phyloP scores from a whole-genome alignment of 2,329 filamentous ascomycete genomes.

The Dichotomopilus funicola region DNA sequence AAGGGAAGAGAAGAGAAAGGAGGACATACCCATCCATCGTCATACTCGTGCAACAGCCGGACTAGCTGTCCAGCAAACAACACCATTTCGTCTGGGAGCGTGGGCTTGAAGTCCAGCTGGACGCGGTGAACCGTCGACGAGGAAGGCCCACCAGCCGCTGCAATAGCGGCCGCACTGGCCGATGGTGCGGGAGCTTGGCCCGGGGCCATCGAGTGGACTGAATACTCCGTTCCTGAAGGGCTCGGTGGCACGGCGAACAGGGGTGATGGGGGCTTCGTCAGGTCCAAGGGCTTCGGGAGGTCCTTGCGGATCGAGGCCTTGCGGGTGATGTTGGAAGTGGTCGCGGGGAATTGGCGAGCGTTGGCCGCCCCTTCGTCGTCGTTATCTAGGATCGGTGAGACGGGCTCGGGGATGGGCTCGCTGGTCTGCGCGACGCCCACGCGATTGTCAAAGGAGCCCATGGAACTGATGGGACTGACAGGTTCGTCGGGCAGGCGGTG shows the following conservation, averaged over 20 bases:
- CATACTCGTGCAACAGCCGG: conserved; percentile 87
- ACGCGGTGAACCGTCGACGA: conserved; percentile 75
- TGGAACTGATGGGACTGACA: conserved; percentile 32
- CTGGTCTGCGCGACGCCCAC: conserved; percentile 35
- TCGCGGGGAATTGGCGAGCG: not conserved
- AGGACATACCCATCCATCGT: conserved; percentile 87
- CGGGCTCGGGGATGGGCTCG: conserved; percentile 24
- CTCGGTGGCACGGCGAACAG: conserved; percentile 42
- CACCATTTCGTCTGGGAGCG: conserved; percentile 84
- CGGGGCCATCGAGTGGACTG: conserved; percentile 47
- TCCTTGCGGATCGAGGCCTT: conserved; percentile 53
- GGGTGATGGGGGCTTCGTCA: conserved; percentile 40
- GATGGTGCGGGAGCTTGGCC: conserved; percentile 41
- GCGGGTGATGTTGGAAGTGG: conserved; percentile 37
- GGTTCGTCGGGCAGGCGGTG: conserved; percentile 39
- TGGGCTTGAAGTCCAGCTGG: conserved; percentile 88
- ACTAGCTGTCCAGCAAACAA: conserved; percentile 78
- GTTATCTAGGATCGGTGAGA: conserved; percentile 22
- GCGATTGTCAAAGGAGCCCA: conserved; percentile 24
- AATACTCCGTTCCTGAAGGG: conserved; percentile 58
- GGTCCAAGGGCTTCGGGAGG: conserved; percentile 44
- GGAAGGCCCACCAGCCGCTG: conserved; percentile 53
- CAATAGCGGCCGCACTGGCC: conserved; percentile 52
- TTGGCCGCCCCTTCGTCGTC: conserved; percentile 6
- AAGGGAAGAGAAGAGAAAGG: not conserved